Conservation (phyloP, 345 rosid species). For the Melaleuca alternifolia region DNA sequence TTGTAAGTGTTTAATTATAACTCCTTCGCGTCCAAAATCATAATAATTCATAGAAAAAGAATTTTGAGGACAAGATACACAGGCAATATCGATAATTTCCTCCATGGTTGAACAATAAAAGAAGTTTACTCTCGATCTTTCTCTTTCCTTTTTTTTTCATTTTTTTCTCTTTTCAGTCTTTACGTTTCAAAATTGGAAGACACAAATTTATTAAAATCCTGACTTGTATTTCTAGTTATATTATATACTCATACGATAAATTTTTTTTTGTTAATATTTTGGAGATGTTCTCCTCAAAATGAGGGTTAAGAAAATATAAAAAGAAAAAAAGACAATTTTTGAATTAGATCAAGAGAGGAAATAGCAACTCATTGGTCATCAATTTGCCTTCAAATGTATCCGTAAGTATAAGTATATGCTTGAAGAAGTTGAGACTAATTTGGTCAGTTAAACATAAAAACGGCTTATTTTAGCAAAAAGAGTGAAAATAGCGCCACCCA, state of each 20-base stretch:
- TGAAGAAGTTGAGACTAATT: neutral
- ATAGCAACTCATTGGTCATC: neutral
- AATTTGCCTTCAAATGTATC: neutral
- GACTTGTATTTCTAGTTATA: neutral
- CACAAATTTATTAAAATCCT: neutral
- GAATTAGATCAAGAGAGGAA: neutral
- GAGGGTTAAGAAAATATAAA: neutral
- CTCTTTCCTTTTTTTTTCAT: neutral
- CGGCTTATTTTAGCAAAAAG: neutral
- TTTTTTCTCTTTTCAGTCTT: neutral
- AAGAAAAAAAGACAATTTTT: neutral
- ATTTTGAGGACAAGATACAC: neutral
- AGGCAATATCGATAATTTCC: neutral
- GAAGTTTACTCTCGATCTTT: neutral
- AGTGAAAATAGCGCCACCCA: neutral
- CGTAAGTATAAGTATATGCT: neutral
- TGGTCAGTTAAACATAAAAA: neutral
- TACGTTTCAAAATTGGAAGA: neutral
- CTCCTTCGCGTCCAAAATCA: neutral
- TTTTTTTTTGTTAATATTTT: neutral
- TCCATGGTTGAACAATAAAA: neutral
- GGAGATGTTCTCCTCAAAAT: neutral
- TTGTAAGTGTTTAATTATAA: neutral
- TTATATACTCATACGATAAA: neutral
- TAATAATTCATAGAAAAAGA: neutral